Evolutionary conservation across 2,329 filamentous ascomycete species (phyloP), one percentile per base, ranked within the genome.

Genomic region (Calonectria fujianensis): DNA sequence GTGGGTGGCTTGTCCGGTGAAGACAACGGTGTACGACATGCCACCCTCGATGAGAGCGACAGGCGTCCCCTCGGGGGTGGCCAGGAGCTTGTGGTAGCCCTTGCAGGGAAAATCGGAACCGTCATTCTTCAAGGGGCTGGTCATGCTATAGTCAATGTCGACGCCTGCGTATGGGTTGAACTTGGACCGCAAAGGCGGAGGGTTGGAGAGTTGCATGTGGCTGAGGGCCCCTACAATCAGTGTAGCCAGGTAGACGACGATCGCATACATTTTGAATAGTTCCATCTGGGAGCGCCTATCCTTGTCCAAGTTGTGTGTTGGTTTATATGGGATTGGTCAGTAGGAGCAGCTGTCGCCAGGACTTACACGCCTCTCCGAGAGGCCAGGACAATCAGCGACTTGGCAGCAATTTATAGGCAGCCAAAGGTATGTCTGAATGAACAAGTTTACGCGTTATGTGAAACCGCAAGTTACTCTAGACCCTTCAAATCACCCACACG

Each of bases 41-140:
- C 92, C 92, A 3, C 89, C 87, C 8, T 82, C 77, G 81, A 92
- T 93, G 1, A 85, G 88, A 2, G 86, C 88, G 9, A 89, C 88
- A 0, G 89, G 84, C 0, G 82, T 82, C 59, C 89, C 87, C 45
- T 80, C 71, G 0, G 75, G 27, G 2, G 81, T 82, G 14, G 76
- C 76, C 1, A 85, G 63, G 13, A 82, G 74, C 1, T 45, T 52
- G 8, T 89, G 86, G 80, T 87, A 87, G 73, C 92, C 91, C 87
- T 96, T 95, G 89, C 94, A 96, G 2, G 94, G 93, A 81, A 91
- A 96, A 83, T 95, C 90, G 66, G 89, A 88, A 41, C 92, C 93
- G 74, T 88, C 87, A n/a, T 87, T 80, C 1, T 84, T 82, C 51
- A 96, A 88, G 1, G 94, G 94, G 18, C 88, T 89, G 48, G 92